phyloP scores from a whole-genome alignment of 306 rosid genomes.

The Trifolium dubium region DNA sequence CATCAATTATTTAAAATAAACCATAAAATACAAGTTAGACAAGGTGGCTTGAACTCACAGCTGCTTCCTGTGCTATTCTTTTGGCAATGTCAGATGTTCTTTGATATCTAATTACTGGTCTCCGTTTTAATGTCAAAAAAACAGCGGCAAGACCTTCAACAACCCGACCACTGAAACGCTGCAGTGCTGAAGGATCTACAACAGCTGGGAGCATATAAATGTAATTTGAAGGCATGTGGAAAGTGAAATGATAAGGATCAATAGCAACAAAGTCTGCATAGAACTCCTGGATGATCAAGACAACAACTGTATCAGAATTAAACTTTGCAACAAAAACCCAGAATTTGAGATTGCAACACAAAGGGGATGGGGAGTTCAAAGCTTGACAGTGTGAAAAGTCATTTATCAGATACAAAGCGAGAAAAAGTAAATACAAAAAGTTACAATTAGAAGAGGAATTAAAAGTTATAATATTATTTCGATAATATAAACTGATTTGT shows the following conservation, averaged over 20 bases:
- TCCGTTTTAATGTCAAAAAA: constrained; percentile 83
- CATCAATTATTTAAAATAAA: constrained; percentile 22
- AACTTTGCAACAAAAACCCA: constrained; percentile 29
- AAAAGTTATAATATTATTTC: constrained; percentile 9
- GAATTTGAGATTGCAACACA: constrained; percentile 35
- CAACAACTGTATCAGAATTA: constrained; percentile 44
- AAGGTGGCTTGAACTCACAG: constrained; percentile 54
- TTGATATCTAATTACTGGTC: constrained; percentile 92
- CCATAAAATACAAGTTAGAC: constrained; percentile 10
- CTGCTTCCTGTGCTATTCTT: constrained; percentile 87
- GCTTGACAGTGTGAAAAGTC: constrained; percentile 7
- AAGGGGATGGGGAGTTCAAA: background rate
- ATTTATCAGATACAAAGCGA: constrained; percentile 32
- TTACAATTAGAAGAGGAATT: constrained; percentile 1
- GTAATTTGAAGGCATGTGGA: constrained; percentile 77
- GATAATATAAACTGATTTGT: constrained; percentile 23
- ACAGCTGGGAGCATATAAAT: constrained; percentile 91
- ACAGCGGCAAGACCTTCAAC: constrained; percentile 92
- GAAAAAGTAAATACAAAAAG: background rate
- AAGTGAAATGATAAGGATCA: constrained; percentile 89
- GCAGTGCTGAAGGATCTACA: constrained; percentile 75
- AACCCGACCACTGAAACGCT: constrained; percentile 69
- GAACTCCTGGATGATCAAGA: constrained; percentile 73
- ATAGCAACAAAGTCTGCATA: constrained; percentile 85
- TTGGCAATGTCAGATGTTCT: constrained; percentile 89